These are phyloP conservation scores for Phaeosphaeriaceae sp. DNA, from an alignment of 2,329 filamentous ascomycete genomes.

Conservation along the genomic window DNA sequence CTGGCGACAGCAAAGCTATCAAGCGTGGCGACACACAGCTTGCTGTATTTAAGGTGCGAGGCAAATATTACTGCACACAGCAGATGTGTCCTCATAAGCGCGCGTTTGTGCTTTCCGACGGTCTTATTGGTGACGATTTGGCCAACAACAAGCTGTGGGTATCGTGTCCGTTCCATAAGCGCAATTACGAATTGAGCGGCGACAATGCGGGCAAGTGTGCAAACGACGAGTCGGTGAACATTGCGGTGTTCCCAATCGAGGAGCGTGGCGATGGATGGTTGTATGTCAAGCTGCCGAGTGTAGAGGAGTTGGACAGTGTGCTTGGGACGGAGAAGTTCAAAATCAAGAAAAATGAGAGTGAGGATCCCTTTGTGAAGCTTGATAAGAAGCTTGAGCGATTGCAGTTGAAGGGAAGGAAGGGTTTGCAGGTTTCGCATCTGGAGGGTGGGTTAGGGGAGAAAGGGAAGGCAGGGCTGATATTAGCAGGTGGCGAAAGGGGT, in stretches of 20 bases:
- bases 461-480: constrained; percentile 52
- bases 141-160: constrained; percentile 75
- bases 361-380: constrained; percentile 62
- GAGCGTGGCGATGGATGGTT: constrained; percentile 78
- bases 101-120: constrained; percentile 87
- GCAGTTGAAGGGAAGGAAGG: constrained; percentile 61
- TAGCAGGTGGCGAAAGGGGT: constrained; percentile 55
- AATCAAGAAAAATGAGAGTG: constrained; percentile 73
- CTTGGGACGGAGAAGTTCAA: constrained; percentile 81
- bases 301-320: constrained; percentile 79
- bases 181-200: constrained; percentile 80
- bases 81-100: constrained; percentile 96
- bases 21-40: constrained; percentile 90
- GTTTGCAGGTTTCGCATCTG: constrained; percentile 53
- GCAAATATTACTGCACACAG: constrained; percentile 83
- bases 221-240: constrained; percentile 76
- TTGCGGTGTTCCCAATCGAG: constrained; percentile 82
- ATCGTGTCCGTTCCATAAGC: constrained; percentile 87
- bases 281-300: constrained; percentile 79
- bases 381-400: constrained; percentile 61
- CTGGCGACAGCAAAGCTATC: constrained; percentile 76
- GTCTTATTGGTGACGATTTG: constrained; percentile 74
- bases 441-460: constrained; percentile 53
- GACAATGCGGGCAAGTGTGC: constrained; percentile 72
- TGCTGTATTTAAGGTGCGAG: constrained; percentile 82